Evolutionary conservation across 371 early-diverging fungal species (phyloP), one percentile per base, ranked within the genome.

Genomic region (Rhizopus microsporus): DNA sequence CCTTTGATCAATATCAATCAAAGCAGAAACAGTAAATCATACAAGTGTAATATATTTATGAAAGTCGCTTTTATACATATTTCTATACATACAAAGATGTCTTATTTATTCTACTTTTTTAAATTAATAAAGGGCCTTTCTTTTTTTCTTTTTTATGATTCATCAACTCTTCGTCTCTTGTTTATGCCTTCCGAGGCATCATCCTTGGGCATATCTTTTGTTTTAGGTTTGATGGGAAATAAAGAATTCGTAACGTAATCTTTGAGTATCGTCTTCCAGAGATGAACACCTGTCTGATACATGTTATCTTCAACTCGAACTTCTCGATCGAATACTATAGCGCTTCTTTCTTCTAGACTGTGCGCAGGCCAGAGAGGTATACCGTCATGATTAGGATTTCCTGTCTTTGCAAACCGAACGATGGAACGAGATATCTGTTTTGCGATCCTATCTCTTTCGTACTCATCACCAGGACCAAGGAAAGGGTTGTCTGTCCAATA

Each of bases 401-500:
- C 62, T 0, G 37, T 51, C 15, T 44, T 53, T 10, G 70, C 74
- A 59, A 73, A 73, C 5, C 52, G 49, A n/a, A 67, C 58, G 15
- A 73, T 62, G 1, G 70, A 59, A 1, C 34, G 9, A 0, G 70
- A 69, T 1, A 73, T 61, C 44, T 73, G 74, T 23, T 69, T 69
- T 5, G 70, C 67, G 3, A 73, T 49, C 10, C 70, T 64, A 30
- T 73, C 74, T 31, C 74, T 61, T 60, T 73, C 74, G 15, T 44
- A 39, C 0, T 62, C 60, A 39, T 73, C 68, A 5, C 74, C 74
- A 4, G 70, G 63, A 35, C 70, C 74, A 9, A 73, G 37, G 49
- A 69, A 73, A 5, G 74, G 67, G 39, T 73, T 73, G 16, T 62
- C 67, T 10, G 58, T 57, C 74, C 74, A 73, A n/a, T 62, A 60